Percentiles rank a stretch among this genome's conserved stretches.
Evolutionary conservation across 208 protist species (phyloP).

Genomic region (Strigomonas galati): DNA sequence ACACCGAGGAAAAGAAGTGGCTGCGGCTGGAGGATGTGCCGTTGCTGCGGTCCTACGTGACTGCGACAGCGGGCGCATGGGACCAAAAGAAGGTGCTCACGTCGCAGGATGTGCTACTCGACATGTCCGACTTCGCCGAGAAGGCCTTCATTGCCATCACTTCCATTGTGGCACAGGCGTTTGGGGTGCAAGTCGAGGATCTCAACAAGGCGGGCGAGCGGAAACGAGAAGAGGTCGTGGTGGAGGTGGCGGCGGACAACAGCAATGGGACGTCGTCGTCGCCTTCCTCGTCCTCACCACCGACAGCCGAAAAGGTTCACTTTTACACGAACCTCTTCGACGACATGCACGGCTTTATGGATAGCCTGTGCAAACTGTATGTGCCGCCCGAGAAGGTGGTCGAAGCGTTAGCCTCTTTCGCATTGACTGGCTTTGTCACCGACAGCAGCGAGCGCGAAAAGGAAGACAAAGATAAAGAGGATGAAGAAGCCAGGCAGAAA

Average conservation of each 20-base stretch:
- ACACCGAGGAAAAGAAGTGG: neutral
- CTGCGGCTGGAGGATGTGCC: conserved; percentile 4
- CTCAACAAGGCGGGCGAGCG: neutral
- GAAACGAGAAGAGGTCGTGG: neutral
- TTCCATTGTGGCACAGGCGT: conserved; percentile 38
- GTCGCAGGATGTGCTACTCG: conserved; percentile 50
- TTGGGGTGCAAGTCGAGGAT: conserved; percentile 19
- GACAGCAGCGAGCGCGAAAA: neutral
- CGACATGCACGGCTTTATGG: conserved; percentile 29
- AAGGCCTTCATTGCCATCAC: conserved; percentile 59
- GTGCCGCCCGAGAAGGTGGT: conserved; percentile 51
- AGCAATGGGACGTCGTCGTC: neutral
- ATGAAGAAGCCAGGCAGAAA: too few species aligned
- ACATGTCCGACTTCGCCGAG: conserved; percentile 67
- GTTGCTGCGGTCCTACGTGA: conserved; percentile 22
- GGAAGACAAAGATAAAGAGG: neutral
- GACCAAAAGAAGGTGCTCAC: conserved; percentile 30
- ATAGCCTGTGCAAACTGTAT: conserved; percentile 54
- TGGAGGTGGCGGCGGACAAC: neutral
- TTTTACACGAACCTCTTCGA: conserved; percentile 3
- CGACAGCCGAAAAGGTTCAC: conserved; percentile 5
- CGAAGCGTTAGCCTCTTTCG: conserved; percentile 56
- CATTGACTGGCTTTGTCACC: conserved; percentile 20
- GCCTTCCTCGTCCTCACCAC: neutral
- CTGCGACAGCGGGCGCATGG: conserved; percentile 12